Percentiles rank a stretch among this genome's conserved stretches.
phyloP scores from a whole-genome alignment of 2,329 filamentous ascomycete species.

The Fusarium sp. region DNA sequence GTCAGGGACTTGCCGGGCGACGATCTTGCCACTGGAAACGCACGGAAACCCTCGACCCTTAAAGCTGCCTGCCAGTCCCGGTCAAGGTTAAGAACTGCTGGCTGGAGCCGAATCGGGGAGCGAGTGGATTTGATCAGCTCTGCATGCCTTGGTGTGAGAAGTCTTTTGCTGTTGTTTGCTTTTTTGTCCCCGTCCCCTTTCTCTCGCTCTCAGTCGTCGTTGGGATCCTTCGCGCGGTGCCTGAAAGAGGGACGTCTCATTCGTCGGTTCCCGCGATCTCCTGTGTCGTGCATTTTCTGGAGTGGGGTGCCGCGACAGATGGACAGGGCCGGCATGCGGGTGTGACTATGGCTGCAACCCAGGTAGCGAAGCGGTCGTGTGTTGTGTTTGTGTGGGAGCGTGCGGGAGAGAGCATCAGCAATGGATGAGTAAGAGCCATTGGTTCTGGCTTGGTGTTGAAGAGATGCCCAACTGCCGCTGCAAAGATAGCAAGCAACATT shows the following conservation, averaged over 20 bases:
- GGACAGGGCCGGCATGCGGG: conserved; percentile 31
- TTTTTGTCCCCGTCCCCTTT: conserved; percentile 8
- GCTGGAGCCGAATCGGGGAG: not conserved
- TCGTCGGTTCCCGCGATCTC: conserved; percentile 36
- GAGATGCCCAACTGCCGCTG: not conserved
- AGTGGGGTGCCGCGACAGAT: conserved; percentile 15
- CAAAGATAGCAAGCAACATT: not conserved
- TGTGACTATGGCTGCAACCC: conserved; percentile 24
- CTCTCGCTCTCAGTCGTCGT: conserved; percentile 11
- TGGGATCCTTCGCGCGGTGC: conserved; percentile 27
- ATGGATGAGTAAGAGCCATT: not conserved
- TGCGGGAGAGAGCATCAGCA: not conserved
- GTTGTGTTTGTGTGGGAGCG: not conserved
- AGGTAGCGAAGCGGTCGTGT: not conserved
- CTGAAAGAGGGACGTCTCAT: conserved; percentile 37
- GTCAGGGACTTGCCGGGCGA: not conserved
- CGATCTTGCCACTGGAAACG: not conserved
- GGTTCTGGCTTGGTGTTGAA: not conserved
- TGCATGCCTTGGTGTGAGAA: conserved; percentile 4
- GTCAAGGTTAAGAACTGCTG: not conserved
- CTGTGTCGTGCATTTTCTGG: conserved; percentile 42
- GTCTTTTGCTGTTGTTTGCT: not conserved
- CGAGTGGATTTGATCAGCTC: not conserved
- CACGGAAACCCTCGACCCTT: not conserved
- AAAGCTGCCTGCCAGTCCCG: not conserved